These are phyloP conservation scores for Hyaloscypha bicolor DNA, from an alignment of 495 filamentous ascomycete species.

Conservation along the genomic window DNA sequence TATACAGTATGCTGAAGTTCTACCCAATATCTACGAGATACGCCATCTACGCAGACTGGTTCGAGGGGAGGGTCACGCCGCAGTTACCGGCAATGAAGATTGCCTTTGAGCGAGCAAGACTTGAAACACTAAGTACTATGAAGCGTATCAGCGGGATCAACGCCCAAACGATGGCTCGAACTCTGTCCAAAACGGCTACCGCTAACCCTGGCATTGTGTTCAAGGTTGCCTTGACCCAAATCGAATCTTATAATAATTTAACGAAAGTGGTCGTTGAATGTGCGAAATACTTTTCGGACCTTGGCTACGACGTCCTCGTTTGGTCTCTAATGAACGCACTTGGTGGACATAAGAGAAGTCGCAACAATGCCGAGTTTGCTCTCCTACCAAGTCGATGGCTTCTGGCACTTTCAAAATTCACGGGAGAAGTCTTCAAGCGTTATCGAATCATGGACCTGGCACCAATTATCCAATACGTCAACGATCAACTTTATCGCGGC, in stretches of 20 bases:
- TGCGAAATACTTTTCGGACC: slow-evolving; percentile 86
- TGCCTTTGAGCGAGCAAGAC: slow-evolving; percentile 73
- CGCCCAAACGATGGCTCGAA: slow-evolving; percentile 78
- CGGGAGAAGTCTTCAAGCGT: slow-evolving; percentile 83
- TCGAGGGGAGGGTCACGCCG: slow-evolving; percentile 67
- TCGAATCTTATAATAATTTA: slow-evolving; percentile 89
- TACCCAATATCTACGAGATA: slow-evolving; percentile 80
- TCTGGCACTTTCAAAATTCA: slow-evolving; percentile 78
- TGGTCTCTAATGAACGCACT: slow-evolving; percentile 84
- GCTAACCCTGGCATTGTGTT: slow-evolving; percentile 91
- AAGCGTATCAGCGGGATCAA: slow-evolving; percentile 87
- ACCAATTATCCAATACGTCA: slow-evolving; percentile 88
- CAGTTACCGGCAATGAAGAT: slow-evolving; percentile 74
- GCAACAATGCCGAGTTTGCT: slow-evolving; percentile 76
- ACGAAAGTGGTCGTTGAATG: slow-evolving; percentile 93
- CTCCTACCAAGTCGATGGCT: slow-evolving; percentile 90
- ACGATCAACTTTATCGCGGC: slow-evolving; percentile 75
- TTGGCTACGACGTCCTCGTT: slow-evolving; percentile 90
- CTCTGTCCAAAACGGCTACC: slow-evolving; percentile 83
- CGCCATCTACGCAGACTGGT: slow-evolving; percentile 92
- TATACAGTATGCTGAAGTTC: slow-evolving; percentile 77
- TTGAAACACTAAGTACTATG: slow-evolving; percentile 78
- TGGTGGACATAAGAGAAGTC: slow-evolving; percentile 71
- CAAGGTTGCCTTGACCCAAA: slow-evolving; percentile 79
- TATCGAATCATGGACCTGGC: slow-evolving; percentile 79